Conservation (phyloP, 805 yeast genomes). For the Clavispora vitiphila region DNA sequence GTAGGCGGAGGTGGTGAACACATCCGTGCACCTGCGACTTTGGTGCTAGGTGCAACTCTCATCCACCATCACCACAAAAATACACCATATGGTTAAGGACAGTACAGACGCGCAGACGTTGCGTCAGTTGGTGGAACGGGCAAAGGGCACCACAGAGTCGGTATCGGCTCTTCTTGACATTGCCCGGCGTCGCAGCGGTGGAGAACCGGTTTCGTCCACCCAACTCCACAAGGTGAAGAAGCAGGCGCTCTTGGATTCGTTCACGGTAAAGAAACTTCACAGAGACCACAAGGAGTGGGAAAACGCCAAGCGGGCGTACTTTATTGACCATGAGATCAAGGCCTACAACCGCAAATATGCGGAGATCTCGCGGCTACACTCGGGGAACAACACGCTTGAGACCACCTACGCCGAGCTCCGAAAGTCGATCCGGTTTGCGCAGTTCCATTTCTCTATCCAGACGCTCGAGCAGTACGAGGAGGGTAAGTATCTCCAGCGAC, state of each 20-base stretch:
- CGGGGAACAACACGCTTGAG: slow-evolving; percentile 18
- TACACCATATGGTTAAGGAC: background rate
- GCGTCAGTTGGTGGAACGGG: background rate
- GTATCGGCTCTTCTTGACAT: background rate
- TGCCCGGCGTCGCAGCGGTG: background rate
- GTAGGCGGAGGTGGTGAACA: background rate
- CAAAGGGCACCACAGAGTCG: background rate
- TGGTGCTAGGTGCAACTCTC: background rate
- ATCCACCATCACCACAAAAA: background rate
- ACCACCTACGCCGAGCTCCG: slow-evolving; percentile 21
- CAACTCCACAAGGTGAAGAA: slow-evolving; percentile 1
- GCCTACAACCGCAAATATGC: slow-evolving; percentile 29
- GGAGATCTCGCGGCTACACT: slow-evolving; percentile 24
- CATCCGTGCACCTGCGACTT: background rate
- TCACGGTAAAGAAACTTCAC: slow-evolving; percentile 27
- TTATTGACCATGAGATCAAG: slow-evolving; percentile 19
- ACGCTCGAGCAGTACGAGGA: slow-evolving; percentile 24
- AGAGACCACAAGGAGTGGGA: slow-evolving; percentile 28
- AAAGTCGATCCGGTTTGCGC: slow-evolving; percentile 22
- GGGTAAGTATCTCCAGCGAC: slow-evolving; percentile 14
- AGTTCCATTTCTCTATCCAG: slow-evolving; percentile 22
- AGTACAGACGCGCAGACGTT: background rate
- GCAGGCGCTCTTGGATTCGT: slow-evolving; percentile 30
- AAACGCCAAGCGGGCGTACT: slow-evolving; percentile 11
- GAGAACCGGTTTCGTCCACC: background rate